A percentile compares a stretch with the other conserved stretches of the same genome.
Evolutionary conservation across 2,329 filamentous ascomycete species (phyloP).

Genomic region (Exophiala xenobiotica): DNA sequence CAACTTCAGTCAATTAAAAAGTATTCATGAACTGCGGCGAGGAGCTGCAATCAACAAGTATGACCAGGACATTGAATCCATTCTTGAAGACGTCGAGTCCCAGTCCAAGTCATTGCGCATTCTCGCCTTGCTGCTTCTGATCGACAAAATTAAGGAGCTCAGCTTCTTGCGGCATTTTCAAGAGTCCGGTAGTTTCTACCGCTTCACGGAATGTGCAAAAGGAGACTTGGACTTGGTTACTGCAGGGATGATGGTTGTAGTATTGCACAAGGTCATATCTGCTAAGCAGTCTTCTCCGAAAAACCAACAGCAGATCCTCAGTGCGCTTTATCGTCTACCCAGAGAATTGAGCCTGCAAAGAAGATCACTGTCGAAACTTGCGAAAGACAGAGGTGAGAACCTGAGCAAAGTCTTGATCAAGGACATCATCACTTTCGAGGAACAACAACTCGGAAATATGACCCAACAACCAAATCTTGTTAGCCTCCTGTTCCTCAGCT

Average conservation of each 20-base stretch:
- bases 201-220: slow-evolving; percentile 63
- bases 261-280: slow-evolving; percentile 20
- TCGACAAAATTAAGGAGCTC: slow-evolving; percentile 49
- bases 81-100: slow-evolving; percentile 60
- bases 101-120: slow-evolving; percentile 49
- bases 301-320: slow-evolving; percentile 15
- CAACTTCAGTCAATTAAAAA: slow-evolving; percentile 48
- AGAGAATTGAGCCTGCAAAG: slow-evolving; percentile 15
- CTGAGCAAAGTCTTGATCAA: slow-evolving; percentile 23
- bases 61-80: slow-evolving; percentile 53
- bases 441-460: slow-evolving; percentile 3
- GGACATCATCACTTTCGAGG: slow-evolving; percentile 25
- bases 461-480: slow-evolving; percentile 1
- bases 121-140: slow-evolving; percentile 55
- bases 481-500: slow-evolving; percentile 9
- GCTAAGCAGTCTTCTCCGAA: slow-evolving; percentile 17
- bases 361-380: slow-evolving; percentile 19
- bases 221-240: slow-evolving; percentile 55
- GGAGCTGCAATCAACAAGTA: slow-evolving; percentile 59
- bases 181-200: slow-evolving; percentile 69
- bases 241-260: slow-evolving; percentile 18
- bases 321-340: slow-evolving; percentile 18
- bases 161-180: slow-evolving; percentile 57
- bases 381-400: slow-evolving; percentile 28
- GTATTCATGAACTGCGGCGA: slow-evolving; percentile 62